Percentiles rank a stretch among this genome's conserved stretches.
Conservation (phyloP, 83 land plant genomes). For the Diphasiastrum complanatum region DNA sequence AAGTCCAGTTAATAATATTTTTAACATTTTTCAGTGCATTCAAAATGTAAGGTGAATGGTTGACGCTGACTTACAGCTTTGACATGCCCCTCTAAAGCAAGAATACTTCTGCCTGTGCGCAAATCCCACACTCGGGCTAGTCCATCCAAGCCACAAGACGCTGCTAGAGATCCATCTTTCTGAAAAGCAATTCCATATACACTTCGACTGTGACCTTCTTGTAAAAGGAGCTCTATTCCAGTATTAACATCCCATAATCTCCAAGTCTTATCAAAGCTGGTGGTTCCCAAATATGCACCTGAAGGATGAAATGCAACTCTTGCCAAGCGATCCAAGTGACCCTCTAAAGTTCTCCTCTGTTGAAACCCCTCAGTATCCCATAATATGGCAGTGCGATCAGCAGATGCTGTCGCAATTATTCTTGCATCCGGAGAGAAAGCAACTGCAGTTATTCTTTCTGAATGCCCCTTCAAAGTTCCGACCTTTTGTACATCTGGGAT, state of each 20-base stretch:
- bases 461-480: constrained; percentile 60
- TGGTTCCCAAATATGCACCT: constrained; percentile 85
- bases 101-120: constrained; percentile 89
- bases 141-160: constrained; percentile 92
- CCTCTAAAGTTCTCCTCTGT: constrained; percentile 50
- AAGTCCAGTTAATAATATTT: too few relatives aligned
- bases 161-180: constrained; percentile 84
- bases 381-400: constrained; percentile 81
- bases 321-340: constrained; percentile 94
- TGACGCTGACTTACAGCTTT: constrained; percentile 82
- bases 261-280: constrained; percentile 99
- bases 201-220: constrained; percentile 98
- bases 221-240: constrained; percentile 85
- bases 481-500: constrained; percentile 62
- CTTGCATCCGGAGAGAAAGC: constrained; percentile 58
- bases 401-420: constrained; percentile 83
- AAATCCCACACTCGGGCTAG: constrained; percentile 96
- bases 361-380: constrained; percentile 71
- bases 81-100: constrained; percentile 95
- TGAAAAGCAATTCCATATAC: constrained; percentile 92
- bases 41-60: neutral
- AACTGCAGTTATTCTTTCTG: constrained; percentile 88
- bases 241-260: constrained; percentile 89
- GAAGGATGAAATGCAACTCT: constrained; percentile 95
- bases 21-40: neutral